Percentiles rank a stretch among this genome's conserved stretches.
phyloP scores from a whole-genome alignment of 2,329 filamentous ascomycete species.

The Penicillium freii region DNA sequence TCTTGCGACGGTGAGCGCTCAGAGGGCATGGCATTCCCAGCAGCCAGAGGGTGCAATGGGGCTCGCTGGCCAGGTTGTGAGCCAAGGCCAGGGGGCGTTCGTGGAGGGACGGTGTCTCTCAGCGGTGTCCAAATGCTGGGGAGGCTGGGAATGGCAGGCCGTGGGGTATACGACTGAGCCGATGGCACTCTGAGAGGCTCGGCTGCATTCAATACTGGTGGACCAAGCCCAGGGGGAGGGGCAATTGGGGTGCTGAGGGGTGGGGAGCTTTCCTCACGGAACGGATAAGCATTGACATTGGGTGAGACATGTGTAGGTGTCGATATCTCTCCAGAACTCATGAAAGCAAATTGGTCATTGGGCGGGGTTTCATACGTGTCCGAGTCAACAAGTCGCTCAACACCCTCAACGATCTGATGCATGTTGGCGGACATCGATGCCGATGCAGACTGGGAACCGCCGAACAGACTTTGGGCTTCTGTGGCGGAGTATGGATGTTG shows the following conservation, averaged over 20 bases:
- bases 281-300: constrained; percentile 21
- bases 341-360: constrained; percentile 29
- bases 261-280: constrained; percentile 24
- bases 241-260: constrained; percentile 30
- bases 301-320: constrained; percentile 26
- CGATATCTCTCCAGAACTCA: constrained; percentile 23
- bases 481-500: constrained; percentile 25
- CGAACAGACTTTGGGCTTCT: constrained; percentile 35
- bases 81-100: constrained; percentile 39
- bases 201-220: constrained; percentile 21
- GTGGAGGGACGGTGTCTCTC: constrained; percentile 41
- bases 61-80: constrained; percentile 26
- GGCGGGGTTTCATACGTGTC: constrained; percentile 40
- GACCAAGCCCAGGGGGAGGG: constrained; percentile 35
- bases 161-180: constrained; percentile 35
- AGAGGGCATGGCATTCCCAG: constrained; percentile 15
- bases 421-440: constrained; percentile 44
- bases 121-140: constrained; percentile 49
- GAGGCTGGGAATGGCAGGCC: constrained; percentile 33
- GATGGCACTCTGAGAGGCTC: constrained; percentile 23
- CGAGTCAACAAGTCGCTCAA: constrained; percentile 41
- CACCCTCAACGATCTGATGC: constrained; percentile 41
- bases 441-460: constrained; percentile 50
- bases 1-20: constrained; percentile 26
- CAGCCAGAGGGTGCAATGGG: constrained; percentile 14